Evolutionary conservation across 148 eudicot species (phyloP).

Genomic region (Cornus suecica): DNA sequence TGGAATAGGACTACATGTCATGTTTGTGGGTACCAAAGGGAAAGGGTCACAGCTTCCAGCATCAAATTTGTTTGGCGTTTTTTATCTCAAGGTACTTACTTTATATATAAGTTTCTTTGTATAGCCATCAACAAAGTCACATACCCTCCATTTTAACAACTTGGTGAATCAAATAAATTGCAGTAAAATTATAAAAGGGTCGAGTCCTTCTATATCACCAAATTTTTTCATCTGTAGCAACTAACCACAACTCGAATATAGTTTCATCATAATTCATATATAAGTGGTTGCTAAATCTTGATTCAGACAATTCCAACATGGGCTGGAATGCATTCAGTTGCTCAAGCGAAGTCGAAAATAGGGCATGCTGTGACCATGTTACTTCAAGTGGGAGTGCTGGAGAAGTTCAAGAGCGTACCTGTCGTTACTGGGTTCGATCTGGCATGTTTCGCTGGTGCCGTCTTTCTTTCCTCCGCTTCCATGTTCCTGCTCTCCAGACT

Average conservation of each 20-base stretch:
- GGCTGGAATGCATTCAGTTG: conserved; percentile 42
- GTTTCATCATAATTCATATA: too few relatives aligned
- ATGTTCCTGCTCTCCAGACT: conserved; percentile 61
- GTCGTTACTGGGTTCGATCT: conserved; percentile 53
- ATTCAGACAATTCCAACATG: conserved; percentile 48
- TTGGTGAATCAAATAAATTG: too few relatives aligned
- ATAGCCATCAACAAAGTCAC: too few relatives aligned
- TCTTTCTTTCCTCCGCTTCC: conserved; percentile 54
- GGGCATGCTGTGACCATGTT: conserved; percentile 67
- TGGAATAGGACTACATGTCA: conserved; percentile 61
- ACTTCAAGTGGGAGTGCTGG: conserved; percentile 68
- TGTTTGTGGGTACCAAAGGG: conserved; percentile 50
- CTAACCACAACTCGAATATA: too few relatives aligned
- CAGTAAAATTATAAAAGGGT: too few relatives aligned
- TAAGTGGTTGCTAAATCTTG: neutral
- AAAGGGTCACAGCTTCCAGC: conserved; percentile 21
- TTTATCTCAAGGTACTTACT: conserved; percentile 43
- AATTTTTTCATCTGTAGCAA: too few relatives aligned
- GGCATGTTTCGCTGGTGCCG: conserved; percentile 65
- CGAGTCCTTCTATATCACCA: too few relatives aligned
- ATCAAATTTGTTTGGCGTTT: conserved; percentile 44
- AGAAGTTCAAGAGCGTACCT: conserved; percentile 62
- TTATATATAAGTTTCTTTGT: neutral
- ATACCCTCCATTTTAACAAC: too few relatives aligned
- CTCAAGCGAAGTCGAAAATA: conserved; percentile 60